phyloP scores from a whole-genome alignment of 371 early-diverging fungal species.

The Batkoa obscura region DNA sequence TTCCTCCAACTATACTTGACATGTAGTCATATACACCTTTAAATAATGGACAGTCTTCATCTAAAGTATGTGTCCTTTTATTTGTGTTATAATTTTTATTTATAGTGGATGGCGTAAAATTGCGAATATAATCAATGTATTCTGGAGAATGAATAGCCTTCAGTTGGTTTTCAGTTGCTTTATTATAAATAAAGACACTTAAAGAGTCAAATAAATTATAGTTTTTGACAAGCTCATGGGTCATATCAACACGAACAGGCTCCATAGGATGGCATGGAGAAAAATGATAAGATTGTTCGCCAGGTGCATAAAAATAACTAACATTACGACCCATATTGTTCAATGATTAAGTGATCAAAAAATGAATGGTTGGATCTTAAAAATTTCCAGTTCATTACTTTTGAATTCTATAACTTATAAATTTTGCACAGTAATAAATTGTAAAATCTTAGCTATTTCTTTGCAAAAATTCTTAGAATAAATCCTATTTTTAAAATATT shows the following conservation, averaged over 20 bases:
- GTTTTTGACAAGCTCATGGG: slow-evolving; percentile 88
- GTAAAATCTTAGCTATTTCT: too few species aligned
- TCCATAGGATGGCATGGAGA: slow-evolving; percentile 98
- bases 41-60: slow-evolving; percentile 95
- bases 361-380: too few species aligned
- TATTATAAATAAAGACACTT: too few species aligned
- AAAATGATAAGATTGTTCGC: slow-evolving; percentile 73
- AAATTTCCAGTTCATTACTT: too few species aligned
- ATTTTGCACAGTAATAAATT: too few species aligned
- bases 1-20: slow-evolving; percentile 78
- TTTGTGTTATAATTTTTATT: slow-evolving; percentile 53
- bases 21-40: slow-evolving; percentile 93
- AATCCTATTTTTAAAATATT: too few species aligned
- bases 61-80: slow-evolving; percentile 40
- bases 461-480: too few species aligned
- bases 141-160: slow-evolving; percentile 97
- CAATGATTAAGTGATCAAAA: too few species aligned
- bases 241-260: slow-evolving; percentile 94
- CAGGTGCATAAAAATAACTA: too few species aligned
- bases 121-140: slow-evolving; percentile 92
- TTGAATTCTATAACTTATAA: too few species aligned
- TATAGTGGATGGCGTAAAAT: slow-evolving; percentile 85
- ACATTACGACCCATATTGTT: too few species aligned
- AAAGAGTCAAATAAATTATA: slow-evolving; percentile 90
- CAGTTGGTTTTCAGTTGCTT: slow-evolving; percentile 83